Conservation (phyloP, 225 moss, liverwort and hornwort species). For the Asterella californica region DNA sequence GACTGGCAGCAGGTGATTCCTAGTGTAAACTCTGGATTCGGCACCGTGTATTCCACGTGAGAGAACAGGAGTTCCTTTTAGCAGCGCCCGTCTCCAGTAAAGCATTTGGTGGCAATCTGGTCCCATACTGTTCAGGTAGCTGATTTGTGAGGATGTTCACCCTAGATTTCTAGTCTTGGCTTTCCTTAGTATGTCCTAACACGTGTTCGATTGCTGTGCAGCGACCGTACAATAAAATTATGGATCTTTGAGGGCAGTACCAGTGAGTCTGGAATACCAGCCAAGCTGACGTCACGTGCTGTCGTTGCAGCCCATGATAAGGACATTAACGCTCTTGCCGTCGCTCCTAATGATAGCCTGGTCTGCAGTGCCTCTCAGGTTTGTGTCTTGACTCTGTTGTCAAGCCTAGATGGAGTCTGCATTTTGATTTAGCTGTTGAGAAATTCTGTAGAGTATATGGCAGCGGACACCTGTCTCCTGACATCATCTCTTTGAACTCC, state of each 20-base stretch:
- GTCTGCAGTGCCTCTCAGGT: constrained; percentile 99
- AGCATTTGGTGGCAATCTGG: not conserved
- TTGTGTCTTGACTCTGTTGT: not conserved
- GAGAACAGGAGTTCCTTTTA: not conserved
- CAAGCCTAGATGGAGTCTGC: no score
- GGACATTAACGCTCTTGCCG: constrained; percentile 88
- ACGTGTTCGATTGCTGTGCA: constrained; percentile 24
- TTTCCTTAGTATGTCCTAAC: not conserved
- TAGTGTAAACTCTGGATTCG: not conserved
- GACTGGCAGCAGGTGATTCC: constrained; percentile 79
- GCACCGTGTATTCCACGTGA: not conserved
- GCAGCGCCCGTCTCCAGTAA: not conserved
- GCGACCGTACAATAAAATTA: constrained; percentile 80
- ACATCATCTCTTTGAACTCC: not conserved
- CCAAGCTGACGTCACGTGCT: constrained; percentile 71
- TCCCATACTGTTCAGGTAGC: not conserved
- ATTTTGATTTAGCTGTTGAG: not conserved
- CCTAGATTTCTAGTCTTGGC: not conserved
- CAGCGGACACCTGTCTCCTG: not conserved
- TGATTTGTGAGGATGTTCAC: not conserved
- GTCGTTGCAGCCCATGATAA: constrained; percentile 92
- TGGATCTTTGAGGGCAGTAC: constrained; percentile 64
- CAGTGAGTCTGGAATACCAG: constrained; percentile 30
- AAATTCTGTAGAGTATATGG: no score
- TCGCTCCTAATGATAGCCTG: constrained; percentile 94